Evolutionary conservation across 2,329 filamentous ascomycete species (phyloP).

Genomic region (Phaeophleospora eucalypticola): DNA sequence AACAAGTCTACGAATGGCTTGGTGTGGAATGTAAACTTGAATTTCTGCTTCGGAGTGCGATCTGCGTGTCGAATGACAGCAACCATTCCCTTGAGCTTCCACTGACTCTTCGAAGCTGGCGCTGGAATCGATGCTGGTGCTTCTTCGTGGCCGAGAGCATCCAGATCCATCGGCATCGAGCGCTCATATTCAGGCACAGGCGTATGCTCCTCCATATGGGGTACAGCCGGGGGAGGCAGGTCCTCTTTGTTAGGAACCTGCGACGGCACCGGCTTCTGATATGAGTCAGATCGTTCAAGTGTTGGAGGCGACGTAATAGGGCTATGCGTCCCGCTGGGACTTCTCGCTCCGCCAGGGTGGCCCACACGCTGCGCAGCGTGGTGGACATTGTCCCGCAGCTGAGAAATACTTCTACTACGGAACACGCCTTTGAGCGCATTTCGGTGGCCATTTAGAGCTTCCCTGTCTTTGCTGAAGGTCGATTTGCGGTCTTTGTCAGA

Average conservation of each 20-base stretch:
- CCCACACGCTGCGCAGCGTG: conserved; percentile 26
- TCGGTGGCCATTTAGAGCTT: conserved; percentile 37
- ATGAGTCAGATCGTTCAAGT: conserved; percentile 32
- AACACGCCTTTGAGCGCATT: conserved; percentile 55
- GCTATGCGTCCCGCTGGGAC: conserved; percentile 31
- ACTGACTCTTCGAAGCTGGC: conserved; percentile 75
- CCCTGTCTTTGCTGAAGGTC: conserved; percentile 24
- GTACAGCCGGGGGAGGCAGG: conserved; percentile 31
- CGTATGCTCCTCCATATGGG: conserved; percentile 9
- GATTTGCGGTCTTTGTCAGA: conserved; percentile 30
- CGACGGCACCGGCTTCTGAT: conserved; percentile 17
- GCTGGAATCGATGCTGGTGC: conserved; percentile 39
- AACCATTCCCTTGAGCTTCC: conserved; percentile 97
- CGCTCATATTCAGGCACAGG: too few species aligned
- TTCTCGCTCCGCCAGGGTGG: conserved; percentile 19
- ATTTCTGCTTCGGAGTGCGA: conserved; percentile 96
- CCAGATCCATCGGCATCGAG: conserved; percentile 16
- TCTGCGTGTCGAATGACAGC: conserved; percentile 95
- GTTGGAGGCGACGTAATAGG: conserved; percentile 41
- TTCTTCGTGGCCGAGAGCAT: conserved; percentile 16
- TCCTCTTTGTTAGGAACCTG: conserved; percentile 16
- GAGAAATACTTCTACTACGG: conserved; percentile 62
- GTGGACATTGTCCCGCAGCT: conserved; percentile 45
- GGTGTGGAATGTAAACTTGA: conserved; percentile 98
- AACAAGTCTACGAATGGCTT: conserved; percentile 92